Base-by-base conservation (phyloP, 768 basidiomycete genomes). In the Leccinum fibrillosum region DNA sequence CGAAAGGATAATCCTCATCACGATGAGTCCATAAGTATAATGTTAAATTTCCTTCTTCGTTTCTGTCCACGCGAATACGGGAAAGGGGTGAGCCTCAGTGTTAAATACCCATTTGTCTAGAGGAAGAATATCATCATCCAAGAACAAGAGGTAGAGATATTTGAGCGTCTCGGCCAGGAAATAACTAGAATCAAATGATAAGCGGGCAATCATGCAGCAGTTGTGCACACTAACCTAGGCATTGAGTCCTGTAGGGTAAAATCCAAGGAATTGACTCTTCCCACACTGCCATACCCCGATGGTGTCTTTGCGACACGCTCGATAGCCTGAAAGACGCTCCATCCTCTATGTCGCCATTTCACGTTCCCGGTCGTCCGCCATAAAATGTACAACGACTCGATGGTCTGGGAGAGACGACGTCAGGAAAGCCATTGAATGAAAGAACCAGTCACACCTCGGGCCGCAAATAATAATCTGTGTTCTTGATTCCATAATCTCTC, bases 61-160 rank as follows among this genome's bases (percentile, higher is more conserved):
- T 44, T 71, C 67, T 3, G 78, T 83, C 88, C 86, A 89, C 49
- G 77, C 64, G 64, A 90, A 86, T 32, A 89, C 77, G 9, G 88
- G 89, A 17, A 92, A 76, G 11, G 91, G 88, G 68, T 92, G 92
- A 5, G 90, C 92, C 71, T 86, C 85, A 0, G 85, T 86, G 61
- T 85, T 86, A 59, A 85, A 84, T 5, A 86, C 84, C 78, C 80
- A 86, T 48, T 78, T 74, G 21, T 80, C 74, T 37, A 83, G 71
- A 4, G 81, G 76, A 45, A 90, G 61, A 3, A 78, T 78, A 60
- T 91, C 86, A 9, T 83, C 79, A 30, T 88, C 80, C 54, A 76
- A 75, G 70, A 90, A 92, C 67, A 89, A 70, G 21, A 92, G 76
- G 69, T 87, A 86, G 49, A 89, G 77, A 68, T 91, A 90, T 73